Conservation (phyloP, 148 eudicot species). For the Tetragonia tetragonoides region DNA sequence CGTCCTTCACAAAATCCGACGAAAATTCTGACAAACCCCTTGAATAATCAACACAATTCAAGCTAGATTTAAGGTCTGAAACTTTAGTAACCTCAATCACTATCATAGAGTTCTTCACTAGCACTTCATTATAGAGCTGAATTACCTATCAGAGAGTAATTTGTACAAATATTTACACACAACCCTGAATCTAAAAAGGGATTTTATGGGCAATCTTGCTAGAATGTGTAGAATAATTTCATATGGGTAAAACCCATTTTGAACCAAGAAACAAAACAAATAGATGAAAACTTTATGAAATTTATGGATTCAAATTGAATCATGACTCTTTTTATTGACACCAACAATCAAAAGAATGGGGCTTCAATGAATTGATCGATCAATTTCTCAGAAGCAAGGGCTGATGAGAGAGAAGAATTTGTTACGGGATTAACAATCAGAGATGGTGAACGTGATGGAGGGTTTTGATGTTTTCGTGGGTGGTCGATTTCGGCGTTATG, state of each 20-base stretch:
- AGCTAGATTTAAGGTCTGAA: slow-evolving; percentile 53
- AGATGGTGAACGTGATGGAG: no score
- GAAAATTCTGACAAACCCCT: slow-evolving; percentile 70
- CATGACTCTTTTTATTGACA: background rate
- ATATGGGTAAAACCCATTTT: slow-evolving; percentile 64
- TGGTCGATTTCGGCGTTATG: no score
- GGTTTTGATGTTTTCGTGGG: no score
- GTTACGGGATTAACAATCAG: no score
- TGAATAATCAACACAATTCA: slow-evolving; percentile 64
- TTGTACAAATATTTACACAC: slow-evolving; percentile 71
- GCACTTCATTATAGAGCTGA: slow-evolving; percentile 47
- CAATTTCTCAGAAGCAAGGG: background rate
- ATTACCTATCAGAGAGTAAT: slow-evolving; percentile 55
- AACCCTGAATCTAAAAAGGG: slow-evolving; percentile 56
- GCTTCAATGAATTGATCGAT: background rate
- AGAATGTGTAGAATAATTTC: slow-evolving; percentile 72
- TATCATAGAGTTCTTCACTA: slow-evolving; percentile 54
- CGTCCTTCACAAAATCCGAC: slow-evolving; percentile 65
- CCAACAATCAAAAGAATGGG: slow-evolving; percentile 4
- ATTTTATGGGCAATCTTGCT: slow-evolving; percentile 71
- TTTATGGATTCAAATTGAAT: background rate
- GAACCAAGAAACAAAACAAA: background rate
- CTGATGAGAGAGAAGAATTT: background rate
- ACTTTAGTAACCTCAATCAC: slow-evolving; percentile 67
- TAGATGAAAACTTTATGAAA: slow-evolving; percentile 4